These are phyloP conservation scores for Pleurotus platypus DNA, from an alignment of 768 basidiomycete genomes.

Conservation along the genomic window DNA sequence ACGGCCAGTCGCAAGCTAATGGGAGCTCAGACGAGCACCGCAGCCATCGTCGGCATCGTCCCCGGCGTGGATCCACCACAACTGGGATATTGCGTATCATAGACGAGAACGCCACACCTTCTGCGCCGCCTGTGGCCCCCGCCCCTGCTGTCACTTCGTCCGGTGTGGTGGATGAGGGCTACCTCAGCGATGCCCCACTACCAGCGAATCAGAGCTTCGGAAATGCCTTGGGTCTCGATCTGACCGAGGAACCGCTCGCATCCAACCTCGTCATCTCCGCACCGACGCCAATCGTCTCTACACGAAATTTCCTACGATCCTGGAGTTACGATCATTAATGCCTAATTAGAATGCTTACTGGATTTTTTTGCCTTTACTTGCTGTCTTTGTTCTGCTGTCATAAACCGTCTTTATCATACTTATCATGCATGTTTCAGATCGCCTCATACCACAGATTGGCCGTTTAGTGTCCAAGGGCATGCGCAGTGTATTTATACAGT, in stretches of 20 bases:
- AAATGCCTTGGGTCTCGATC: conserved; percentile 5
- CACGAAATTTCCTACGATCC: conserved; percentile 24
- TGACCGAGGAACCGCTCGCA: conserved; percentile 4
- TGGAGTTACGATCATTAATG: conserved; percentile 21
- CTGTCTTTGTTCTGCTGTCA: background rate
- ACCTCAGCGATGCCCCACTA: conserved; percentile 2
- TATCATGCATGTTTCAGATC: background rate
- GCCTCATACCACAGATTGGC: background rate
- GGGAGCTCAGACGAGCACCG: background rate
- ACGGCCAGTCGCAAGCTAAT: background rate
- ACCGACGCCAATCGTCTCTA: conserved; percentile 28
- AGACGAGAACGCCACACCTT: background rate
- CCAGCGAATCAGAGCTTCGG: background rate
- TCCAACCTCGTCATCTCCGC: conserved; percentile 20
- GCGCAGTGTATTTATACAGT: background rate
- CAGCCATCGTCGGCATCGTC: background rate
- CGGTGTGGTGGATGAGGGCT: conserved; percentile 2
- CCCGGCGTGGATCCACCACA: background rate
- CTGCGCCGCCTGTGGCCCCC: background rate
- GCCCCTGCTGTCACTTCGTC: background rate
- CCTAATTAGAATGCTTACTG: background rate
- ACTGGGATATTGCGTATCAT: background rate
- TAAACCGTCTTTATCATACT: background rate
- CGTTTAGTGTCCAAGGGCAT: background rate
- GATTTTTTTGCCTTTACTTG: background rate